Percentiles rank a stretch among this genome's conserved stretches.
phyloP scores from a whole-genome alignment of 768 basidiomycete species.

The Termitomyces eurrhizus region DNA sequence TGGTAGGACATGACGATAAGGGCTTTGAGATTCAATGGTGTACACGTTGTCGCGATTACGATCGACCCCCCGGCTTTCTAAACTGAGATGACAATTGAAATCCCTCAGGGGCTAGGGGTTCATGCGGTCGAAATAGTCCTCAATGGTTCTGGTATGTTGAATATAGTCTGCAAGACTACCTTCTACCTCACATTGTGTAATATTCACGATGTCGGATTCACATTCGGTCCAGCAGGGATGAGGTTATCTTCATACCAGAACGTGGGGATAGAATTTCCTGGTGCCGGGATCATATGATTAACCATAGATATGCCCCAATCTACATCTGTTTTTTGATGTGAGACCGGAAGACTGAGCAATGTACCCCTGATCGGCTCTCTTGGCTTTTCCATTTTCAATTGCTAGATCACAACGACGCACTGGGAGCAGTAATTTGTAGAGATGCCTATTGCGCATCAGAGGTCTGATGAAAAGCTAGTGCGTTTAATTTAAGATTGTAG shows the following conservation, averaged over 20 bases:
- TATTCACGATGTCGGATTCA: too few relatives aligned
- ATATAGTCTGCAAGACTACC: not conserved
- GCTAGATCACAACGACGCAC: too few relatives aligned
- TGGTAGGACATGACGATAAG: constrained; percentile 36
- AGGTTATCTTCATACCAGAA: not conserved
- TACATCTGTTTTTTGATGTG: too few relatives aligned
- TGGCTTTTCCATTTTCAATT: too few relatives aligned
- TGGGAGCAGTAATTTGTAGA: not conserved
- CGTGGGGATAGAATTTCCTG: too few relatives aligned
- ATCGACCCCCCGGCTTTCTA: not conserved
- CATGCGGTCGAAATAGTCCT: not conserved
- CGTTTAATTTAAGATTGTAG: not conserved
- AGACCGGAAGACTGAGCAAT: too few relatives aligned
- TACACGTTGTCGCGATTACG: not conserved
- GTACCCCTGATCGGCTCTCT: too few relatives aligned
- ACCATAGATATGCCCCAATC: too few relatives aligned
- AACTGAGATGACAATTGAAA: not conserved
- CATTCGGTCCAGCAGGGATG: not conserved
- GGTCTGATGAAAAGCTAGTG: not conserved
- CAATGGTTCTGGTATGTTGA: not conserved
- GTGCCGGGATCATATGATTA: not conserved
- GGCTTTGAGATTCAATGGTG: not conserved
- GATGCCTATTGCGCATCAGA: not conserved
- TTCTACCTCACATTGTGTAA: too few relatives aligned
- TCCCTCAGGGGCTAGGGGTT: not conserved